Evolutionary conservation across 2,329 filamentous ascomycete genomes (phyloP).

Genomic region (Septoria linicola): DNA sequence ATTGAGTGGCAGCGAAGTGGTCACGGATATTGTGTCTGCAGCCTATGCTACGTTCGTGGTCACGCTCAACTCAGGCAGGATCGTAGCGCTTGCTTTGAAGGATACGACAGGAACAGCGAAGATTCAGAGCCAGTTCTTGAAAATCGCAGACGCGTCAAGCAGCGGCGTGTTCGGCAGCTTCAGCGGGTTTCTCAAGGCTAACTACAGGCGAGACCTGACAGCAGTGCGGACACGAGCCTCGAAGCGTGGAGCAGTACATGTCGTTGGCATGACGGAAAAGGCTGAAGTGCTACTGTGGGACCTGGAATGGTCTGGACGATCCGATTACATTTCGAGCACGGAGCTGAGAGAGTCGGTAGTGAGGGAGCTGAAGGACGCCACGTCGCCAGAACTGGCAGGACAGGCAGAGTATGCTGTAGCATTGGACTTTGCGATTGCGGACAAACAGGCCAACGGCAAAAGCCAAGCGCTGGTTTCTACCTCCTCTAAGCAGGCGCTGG

Average conservation of each 20-base stretch:
- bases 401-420: conserved; percentile 44
- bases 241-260: conserved; percentile 77
- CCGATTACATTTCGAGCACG: conserved; percentile 69
- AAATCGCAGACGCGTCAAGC: conserved; percentile 55
- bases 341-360: conserved; percentile 67
- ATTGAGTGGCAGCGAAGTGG: conserved; percentile 70
- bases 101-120: conserved; percentile 83
- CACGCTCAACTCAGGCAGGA: conserved; percentile 77
- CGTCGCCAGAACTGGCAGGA: conserved; percentile 47
- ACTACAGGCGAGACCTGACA: conserved; percentile 71
- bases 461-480: conserved; percentile 28
- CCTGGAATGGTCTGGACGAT: conserved; percentile 81
- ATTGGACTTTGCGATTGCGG: conserved; percentile 70
- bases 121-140: conserved; percentile 75
- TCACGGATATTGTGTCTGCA: conserved; percentile 74
- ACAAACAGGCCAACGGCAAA: conserved; percentile 41
- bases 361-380: conserved; percentile 58
- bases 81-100: conserved; percentile 81
- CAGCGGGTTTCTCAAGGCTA: conserved; percentile 69
- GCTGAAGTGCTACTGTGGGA: conserved; percentile 84
- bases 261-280: conserved; percentile 74
- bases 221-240: conserved; percentile 72
- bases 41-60: conserved; percentile 86
- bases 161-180: conserved; percentile 78
- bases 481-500: conserved; percentile 29